Percentiles rank a stretch among this genome's conserved stretches.
Evolutionary conservation across 306 rosid genomes (phyloP).

Genomic region (Trifolium dubium): DNA sequence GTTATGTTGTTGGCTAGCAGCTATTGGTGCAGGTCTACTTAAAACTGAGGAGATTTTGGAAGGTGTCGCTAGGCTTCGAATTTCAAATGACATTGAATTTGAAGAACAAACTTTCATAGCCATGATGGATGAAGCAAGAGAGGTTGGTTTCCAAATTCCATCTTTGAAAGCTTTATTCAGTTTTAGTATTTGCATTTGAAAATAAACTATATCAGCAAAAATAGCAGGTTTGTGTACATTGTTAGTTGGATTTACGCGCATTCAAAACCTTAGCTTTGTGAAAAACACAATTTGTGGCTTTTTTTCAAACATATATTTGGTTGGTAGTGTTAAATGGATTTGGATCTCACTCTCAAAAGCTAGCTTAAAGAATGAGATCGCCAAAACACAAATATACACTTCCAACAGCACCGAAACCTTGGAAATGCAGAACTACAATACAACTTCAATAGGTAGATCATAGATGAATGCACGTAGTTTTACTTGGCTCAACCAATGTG

Average conservation of each 20-base stretch:
- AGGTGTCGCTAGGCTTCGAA: slow-evolving; percentile 80
- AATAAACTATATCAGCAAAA: not conserved
- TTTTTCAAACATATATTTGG: not conserved
- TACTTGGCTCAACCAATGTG: too few relatives aligned
- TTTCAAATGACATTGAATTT: slow-evolving; percentile 83
- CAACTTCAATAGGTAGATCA: too few relatives aligned
- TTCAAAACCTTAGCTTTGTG: not conserved
- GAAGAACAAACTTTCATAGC: slow-evolving; percentile 90
- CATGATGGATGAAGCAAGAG: slow-evolving; percentile 81
- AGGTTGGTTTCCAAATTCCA: slow-evolving; percentile 56
- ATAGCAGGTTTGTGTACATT: slow-evolving; percentile 2
- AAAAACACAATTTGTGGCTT: not conserved
- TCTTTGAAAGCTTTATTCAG: slow-evolving; percentile 15
- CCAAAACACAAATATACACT: too few relatives aligned
- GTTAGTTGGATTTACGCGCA: not conserved
- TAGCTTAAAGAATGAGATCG: too few relatives aligned
- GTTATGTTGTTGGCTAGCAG: slow-evolving; percentile 89
- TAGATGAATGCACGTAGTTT: too few relatives aligned
- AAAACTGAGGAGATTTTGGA: slow-evolving; percentile 94
- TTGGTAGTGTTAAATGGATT: too few relatives aligned
- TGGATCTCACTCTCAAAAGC: too few relatives aligned
- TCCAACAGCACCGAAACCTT: too few relatives aligned
- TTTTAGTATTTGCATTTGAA: slow-evolving; percentile 35
- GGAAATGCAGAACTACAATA: too few relatives aligned
- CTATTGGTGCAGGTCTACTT: slow-evolving; percentile 90